Evolutionary conservation across 202 grass and related monocot species (phyloP), one percentile per base, ranked within the genome.

Genomic region (Cymbopogon flexuosus): DNA sequence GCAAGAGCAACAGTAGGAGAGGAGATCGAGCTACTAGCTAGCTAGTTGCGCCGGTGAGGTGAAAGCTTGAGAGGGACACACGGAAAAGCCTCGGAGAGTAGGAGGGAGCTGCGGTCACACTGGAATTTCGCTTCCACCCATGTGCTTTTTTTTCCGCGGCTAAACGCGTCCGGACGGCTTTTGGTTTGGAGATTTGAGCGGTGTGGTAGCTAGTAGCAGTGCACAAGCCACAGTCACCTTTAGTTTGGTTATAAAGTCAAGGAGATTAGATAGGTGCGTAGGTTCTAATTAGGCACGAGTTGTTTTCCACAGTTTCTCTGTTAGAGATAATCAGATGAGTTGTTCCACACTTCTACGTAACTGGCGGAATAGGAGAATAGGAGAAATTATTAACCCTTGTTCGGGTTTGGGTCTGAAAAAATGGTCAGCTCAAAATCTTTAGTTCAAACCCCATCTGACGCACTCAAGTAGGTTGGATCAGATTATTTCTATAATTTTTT

Each of bases 11-110:
- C 30, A 37, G 6, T 3, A 75, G 33, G 35, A 37, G 13, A 12
- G 16, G 3, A 73, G 19, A 65, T n/a, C n/a, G n/a, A n/a, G n/a
- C n/a, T n/a, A n/a, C n/a, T n/a, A n/a, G 19, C 2, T 12, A 27
- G 27, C 41, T 9, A 13, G 21, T 2, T 54, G 13, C 29, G 13
- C 65, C 6, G 27, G 41, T 65, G 83, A 72, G 21, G 41, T 84
- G 82, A 66, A 62, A 76, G 62, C 41, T 12, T 18, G 59, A 81
- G 75, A 52, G 64, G 12, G 65, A 70, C 41, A 40, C 62, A 15
- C n/a, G 35, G 24, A 43, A 73, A 57, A 34, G 58, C 15, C 15
- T 30, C 7, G 21, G 34, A 64, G 60, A 83, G 80, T 35, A 47
- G 29, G 42, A 42, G 19, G 46, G 16, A 6, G 47, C 15, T 73